These are phyloP conservation scores for Fragosphaeria purpurea DNA, from an alignment of 2,329 filamentous ascomycete species.

Conservation along the genomic window DNA sequence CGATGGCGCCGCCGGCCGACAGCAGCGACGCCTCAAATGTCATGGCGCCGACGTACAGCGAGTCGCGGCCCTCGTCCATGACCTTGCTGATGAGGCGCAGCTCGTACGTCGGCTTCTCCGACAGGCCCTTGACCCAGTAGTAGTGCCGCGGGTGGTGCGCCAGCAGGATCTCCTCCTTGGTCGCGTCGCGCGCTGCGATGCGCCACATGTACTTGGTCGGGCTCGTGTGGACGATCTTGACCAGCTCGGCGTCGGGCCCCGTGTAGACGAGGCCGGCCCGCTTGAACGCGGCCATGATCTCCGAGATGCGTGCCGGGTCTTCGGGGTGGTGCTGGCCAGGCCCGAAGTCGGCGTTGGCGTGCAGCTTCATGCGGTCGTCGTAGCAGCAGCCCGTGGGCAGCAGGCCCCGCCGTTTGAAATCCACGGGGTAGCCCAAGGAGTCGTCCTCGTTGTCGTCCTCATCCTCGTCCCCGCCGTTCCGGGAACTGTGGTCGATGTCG, in stretches of 20 bases:
- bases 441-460: constrained; percentile 20
- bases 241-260: constrained; percentile 45
- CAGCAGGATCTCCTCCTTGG: constrained; percentile 65
- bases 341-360: constrained; percentile 72
- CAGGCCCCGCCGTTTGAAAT: constrained; percentile 34
- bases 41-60: constrained; percentile 72
- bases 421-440: constrained; percentile 18
- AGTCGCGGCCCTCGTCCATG: constrained; percentile 58
- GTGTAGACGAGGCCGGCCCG: constrained; percentile 66
- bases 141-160: constrained; percentile 73
- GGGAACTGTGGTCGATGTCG: constrained; percentile 25
- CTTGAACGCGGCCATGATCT: constrained; percentile 85
- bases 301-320: constrained; percentile 82
- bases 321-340: constrained; percentile 79
- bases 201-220: constrained; percentile 60
- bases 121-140: constrained; percentile 59
- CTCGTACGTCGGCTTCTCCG: constrained; percentile 47
- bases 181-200: constrained; percentile 70
- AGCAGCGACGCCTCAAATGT: constrained; percentile 74
- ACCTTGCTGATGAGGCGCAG: constrained; percentile 56
- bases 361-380: constrained; percentile 90
- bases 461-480: constrained; percentile 24
- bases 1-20: constrained; percentile 86
- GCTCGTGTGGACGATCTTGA: constrained; percentile 38
- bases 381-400: constrained; percentile 75